phyloP scores from a whole-genome alignment of 179 eudicot species.

The Nepenthes alata region DNA sequence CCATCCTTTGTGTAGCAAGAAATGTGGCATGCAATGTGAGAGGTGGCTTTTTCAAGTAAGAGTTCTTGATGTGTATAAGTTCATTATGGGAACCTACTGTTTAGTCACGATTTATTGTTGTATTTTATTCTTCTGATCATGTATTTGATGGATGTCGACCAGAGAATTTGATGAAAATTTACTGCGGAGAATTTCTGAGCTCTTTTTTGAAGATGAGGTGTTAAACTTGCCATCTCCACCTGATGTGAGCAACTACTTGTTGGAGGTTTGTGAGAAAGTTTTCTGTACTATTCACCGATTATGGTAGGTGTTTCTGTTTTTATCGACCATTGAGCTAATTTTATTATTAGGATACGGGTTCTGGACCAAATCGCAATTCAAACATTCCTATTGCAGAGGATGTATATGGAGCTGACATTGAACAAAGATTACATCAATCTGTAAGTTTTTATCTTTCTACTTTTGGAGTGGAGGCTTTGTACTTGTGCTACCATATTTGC shows the following conservation, averaged over 20 bases:
- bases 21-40: constrained; percentile 97
- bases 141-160: constrained; percentile 1
- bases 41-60: constrained; percentile 93
- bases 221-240: constrained; percentile 63
- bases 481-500: neutral
- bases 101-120: neutral
- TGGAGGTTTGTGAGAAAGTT: constrained; percentile 49
- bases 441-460: constrained; percentile 23
- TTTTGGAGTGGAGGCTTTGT: neutral
- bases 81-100: neutral
- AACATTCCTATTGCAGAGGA: constrained; percentile 58
- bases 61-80: neutral
- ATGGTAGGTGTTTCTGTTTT: neutral
- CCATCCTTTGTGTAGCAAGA: constrained; percentile 93
- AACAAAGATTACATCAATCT: constrained; percentile 33
- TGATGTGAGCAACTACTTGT: constrained; percentile 81
- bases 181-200: constrained; percentile 47
- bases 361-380: constrained; percentile 44
- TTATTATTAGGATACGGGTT: constrained; percentile 52
- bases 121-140: constrained; percentile 1
- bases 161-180: constrained; percentile 88
- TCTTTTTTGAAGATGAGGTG: constrained; percentile 69
- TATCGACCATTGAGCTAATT: constrained; percentile 9
- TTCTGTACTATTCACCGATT: neutral
- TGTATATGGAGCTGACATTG: constrained; percentile 72